Evolutionary conservation across 2,329 filamentous ascomycete genomes (phyloP), one percentile per base, ranked within the genome.

Genomic region (Elsinoe arachidis): DNA sequence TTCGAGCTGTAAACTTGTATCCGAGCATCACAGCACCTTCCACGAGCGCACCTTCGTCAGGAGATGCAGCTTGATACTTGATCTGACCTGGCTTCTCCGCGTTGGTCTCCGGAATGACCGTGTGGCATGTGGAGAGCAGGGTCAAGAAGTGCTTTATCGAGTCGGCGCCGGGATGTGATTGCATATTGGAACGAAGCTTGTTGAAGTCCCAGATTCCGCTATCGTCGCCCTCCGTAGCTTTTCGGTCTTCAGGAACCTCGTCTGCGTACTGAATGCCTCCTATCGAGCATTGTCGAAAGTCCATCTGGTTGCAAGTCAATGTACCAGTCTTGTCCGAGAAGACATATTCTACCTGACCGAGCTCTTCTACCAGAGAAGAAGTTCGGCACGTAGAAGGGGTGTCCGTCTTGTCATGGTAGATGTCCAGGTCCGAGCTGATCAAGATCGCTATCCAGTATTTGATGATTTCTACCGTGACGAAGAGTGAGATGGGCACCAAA

Each of bases 291-390:
- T 97, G 90, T 69, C 90, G 90, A 72, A 97, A 99, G 71, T 97
- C 92, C 93, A 99, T 97, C 80, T 90, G 85, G 69, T 97, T 97
- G 74, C 91, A 95, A n/a, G 92, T 97, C 66, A 97, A 76, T 3
- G 92, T 97, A 43, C 92, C 92, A 1, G 92, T 97, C 77, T 97
- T 97, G 77, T 97, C 92, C 0, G 90, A 96, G 71, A 99, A 99
- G 62, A 99, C 93, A 67, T 95, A 99, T 68, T 97, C 93, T 44
- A 99, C 95, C 80, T 97, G 96, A 57, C 93, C 93, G 44, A 99
- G 76, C 68, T 99, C 95, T 74, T 99, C 93, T 10, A 99, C 93
- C 68, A 99, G 77, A 63, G 91, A 96, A 1, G 92, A 97, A 0
- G 93, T 99, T 65, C 93, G 84, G 73, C 93, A 99, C 63, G 93